These are phyloP conservation scores for Plenodomus lindquistii DNA, from an alignment of 2,329 filamentous ascomycete genomes.

Conservation along the genomic window DNA sequence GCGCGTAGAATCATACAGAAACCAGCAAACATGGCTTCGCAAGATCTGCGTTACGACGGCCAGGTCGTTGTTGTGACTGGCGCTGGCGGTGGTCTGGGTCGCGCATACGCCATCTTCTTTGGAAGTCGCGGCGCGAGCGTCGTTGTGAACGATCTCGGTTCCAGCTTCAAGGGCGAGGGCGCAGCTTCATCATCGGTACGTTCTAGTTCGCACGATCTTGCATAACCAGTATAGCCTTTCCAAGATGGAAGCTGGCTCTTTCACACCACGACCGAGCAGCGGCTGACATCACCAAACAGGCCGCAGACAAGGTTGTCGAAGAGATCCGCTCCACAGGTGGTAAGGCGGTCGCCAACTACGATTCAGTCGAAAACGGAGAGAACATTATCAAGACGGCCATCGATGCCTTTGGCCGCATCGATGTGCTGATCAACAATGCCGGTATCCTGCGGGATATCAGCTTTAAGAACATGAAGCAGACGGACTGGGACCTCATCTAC, in stretches of 20 bases:
- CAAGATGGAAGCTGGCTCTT: not conserved
- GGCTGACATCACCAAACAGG: slow-evolving; percentile 52
- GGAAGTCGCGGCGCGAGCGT: slow-evolving; percentile 88
- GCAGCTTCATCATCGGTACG: slow-evolving; percentile 82
- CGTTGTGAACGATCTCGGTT: slow-evolving; percentile 95
- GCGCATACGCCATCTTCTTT: slow-evolving; percentile 86
- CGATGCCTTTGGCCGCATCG: slow-evolving; percentile 80
- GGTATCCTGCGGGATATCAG: slow-evolving; percentile 92
- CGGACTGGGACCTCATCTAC: slow-evolving; percentile 95
- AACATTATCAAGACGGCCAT: slow-evolving; percentile 91
- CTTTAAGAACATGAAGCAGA: slow-evolving; percentile 98
- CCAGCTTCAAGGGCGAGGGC: slow-evolving; percentile 91
- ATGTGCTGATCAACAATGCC: slow-evolving; percentile 96
- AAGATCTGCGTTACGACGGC: slow-evolving; percentile 76
- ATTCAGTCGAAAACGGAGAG: slow-evolving; percentile 90
- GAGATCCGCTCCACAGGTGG: slow-evolving; percentile 87
- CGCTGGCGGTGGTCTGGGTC: slow-evolving; percentile 79
- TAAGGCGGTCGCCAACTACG: slow-evolving; percentile 97
- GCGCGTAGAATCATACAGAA: slow-evolving; percentile 2
- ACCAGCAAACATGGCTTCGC: slow-evolving; percentile 42
- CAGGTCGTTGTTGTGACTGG: slow-evolving; percentile 89
- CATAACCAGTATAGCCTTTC: not conserved
- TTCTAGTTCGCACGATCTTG: not conserved
- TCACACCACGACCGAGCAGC: not conserved
- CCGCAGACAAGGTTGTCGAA: slow-evolving; percentile 79